Percentiles rank a stretch among this genome's conserved stretches.
phyloP scores from a whole-genome alignment of 2,329 filamentous ascomycete species.

The Amesomyces nigricolor region DNA sequence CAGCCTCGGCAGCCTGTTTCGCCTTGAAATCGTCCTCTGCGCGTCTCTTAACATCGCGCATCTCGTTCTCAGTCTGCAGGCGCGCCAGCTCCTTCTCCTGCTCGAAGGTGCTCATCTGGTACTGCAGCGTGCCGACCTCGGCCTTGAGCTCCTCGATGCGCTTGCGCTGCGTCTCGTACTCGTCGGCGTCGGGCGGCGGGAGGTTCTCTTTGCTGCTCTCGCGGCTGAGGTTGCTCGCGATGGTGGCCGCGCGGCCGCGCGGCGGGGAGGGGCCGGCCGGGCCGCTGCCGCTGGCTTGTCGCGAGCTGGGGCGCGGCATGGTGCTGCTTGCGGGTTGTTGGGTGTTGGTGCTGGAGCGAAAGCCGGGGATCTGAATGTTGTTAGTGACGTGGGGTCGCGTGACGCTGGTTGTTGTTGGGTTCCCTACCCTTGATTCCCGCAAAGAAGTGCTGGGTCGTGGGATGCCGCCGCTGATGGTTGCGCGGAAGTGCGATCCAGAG shows the following conservation, averaged over 20 bases:
- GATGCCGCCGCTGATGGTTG: constrained; percentile 25
- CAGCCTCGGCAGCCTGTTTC: constrained; percentile 54
- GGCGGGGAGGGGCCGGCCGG: constrained; percentile 22
- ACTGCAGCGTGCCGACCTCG: constrained; percentile 80
- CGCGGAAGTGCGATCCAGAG: constrained; percentile 25
- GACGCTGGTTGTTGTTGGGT: not conserved
- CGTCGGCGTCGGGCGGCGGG: constrained; percentile 52
- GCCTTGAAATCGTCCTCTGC: constrained; percentile 81
- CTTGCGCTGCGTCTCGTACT: constrained; percentile 52
- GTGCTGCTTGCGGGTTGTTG: constrained; percentile 28
- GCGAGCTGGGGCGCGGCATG: constrained; percentile 25
- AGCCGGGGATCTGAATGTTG: constrained; percentile 25
- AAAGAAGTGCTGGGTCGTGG: constrained; percentile 27
- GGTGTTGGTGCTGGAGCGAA: constrained; percentile 26
- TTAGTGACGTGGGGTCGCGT: not conserved
- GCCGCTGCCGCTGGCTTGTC: constrained; percentile 15
- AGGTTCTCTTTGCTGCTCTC: constrained; percentile 57
- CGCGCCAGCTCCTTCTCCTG: constrained; percentile 79
- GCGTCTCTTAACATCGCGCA: constrained; percentile 71
- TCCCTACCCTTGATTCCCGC: constrained; percentile 29
- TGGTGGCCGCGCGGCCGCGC: constrained; percentile 19
- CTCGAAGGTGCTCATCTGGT: constrained; percentile 79
- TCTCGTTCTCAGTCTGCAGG: constrained; percentile 74
- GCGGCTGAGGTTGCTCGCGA: constrained; percentile 42
- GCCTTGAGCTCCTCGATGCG: constrained; percentile 76